A percentile compares a stretch with the other conserved stretches of the same genome.
Conservation (phyloP, 2,329 filamentous ascomycete species). For the Hypoxylon rubiginosum region DNA sequence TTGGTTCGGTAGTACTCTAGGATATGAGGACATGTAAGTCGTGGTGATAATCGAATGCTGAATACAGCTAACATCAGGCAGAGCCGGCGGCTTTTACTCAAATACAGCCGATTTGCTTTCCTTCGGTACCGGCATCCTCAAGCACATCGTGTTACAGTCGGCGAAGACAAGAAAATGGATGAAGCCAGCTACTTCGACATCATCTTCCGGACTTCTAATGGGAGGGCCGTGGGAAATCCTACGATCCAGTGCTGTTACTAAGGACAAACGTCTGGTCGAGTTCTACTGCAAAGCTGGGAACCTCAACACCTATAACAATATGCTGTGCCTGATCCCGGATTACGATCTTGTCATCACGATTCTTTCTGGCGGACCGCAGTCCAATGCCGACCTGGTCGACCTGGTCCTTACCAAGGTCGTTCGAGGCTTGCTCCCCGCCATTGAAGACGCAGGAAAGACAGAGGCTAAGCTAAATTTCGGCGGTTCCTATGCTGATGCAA, state of each 20-base stretch:
- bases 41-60: neutral
- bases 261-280: constrained; percentile 49
- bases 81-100: constrained; percentile 50
- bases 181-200: constrained; percentile 49
- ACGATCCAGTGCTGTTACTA: constrained; percentile 50
- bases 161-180: constrained; percentile 48
- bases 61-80: constrained; percentile 17
- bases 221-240: constrained; percentile 55
- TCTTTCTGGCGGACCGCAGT: constrained; percentile 46
- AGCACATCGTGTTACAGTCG: constrained; percentile 43
- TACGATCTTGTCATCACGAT: constrained; percentile 51
- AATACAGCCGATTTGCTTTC: constrained; percentile 48
- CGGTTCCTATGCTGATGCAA: constrained; percentile 56
- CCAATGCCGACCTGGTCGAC: constrained; percentile 43
- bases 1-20: constrained; percentile 45
- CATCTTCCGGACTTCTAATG: constrained; percentile 47
- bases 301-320: constrained; percentile 51
- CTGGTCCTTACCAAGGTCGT: constrained; percentile 49
- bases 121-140: constrained; percentile 48
- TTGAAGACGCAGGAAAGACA: constrained; percentile 59
- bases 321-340: constrained; percentile 52
- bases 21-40: constrained; percentile 48
- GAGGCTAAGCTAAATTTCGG: constrained; percentile 52
- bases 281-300: constrained; percentile 54
- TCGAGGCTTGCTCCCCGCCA: constrained; percentile 55